Evolutionary conservation across 1,139 yeast species (phyloP).

Genomic region (Kodamaea derodonti): DNA sequence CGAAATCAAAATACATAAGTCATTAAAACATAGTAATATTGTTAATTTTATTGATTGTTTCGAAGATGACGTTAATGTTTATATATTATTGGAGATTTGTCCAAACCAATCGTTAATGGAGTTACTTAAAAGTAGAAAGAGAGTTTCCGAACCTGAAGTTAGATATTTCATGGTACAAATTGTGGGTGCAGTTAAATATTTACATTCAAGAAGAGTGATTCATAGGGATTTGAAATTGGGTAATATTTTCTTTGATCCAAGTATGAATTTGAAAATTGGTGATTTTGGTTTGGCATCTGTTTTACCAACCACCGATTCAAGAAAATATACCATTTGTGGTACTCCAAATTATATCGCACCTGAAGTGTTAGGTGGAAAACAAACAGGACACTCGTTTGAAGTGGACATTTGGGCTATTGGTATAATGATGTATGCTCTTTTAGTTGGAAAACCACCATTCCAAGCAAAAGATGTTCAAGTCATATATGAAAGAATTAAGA

Average conservation of each 20-base stretch:
- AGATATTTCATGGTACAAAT: conserved; percentile 88
- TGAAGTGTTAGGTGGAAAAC: conserved; percentile 86
- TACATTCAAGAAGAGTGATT: conserved; percentile 90
- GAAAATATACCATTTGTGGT: conserved; percentile 93
- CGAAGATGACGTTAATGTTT: conserved; percentile 91
- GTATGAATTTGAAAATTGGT: conserved; percentile 91
- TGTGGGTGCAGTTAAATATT: conserved; percentile 87
- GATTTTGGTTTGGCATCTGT: conserved; percentile 96
- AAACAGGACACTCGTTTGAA: conserved; percentile 86
- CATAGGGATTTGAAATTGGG: conserved; percentile 95
- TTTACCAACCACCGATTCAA: conserved; percentile 59
- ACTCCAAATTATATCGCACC: conserved; percentile 99
- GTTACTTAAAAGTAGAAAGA: conserved; percentile 75
- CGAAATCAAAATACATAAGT: conserved; percentile 93
- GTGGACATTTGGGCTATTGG: conserved; percentile 98
- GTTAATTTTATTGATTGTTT: conserved; percentile 92
- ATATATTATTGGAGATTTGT: conserved; percentile 89
- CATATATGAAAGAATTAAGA: conserved; percentile 88
- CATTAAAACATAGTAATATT: conserved; percentile 82
- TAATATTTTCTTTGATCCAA: conserved; percentile 86
- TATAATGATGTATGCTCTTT: conserved; percentile 86
- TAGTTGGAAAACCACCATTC: conserved; percentile 94
- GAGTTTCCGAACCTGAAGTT: conserved; percentile 87
- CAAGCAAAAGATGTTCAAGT: conserved; percentile 93
- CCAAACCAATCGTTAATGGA: conserved; percentile 94